Evolutionary conservation across 805 yeast genomes (phyloP), one percentile per base, ranked within the genome.

Genomic region (Blastobotrys americana): DNA sequence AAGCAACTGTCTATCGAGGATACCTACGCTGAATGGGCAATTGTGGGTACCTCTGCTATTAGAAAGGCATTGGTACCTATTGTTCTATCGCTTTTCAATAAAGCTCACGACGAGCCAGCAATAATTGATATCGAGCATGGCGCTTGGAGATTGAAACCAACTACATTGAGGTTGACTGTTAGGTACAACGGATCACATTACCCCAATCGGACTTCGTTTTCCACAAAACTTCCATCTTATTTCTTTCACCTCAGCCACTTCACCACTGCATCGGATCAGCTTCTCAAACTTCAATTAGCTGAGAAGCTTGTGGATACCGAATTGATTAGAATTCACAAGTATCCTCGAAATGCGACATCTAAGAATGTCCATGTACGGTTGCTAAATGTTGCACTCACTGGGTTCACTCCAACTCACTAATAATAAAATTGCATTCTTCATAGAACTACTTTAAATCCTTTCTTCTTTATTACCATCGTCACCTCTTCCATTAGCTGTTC

Each of bases 1-100:
- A 39, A 37, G 5, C 61, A 57, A 34, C 44, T 61, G 27, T 54
- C 63, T 6, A 48, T 60, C 17, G 65, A 61, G 48, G 63, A 61
- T 21, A 49, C 64, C 4, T 60, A 49, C 23, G 35, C 19, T 8
- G 31, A 20, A 9, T 31, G n/a, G 15, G 42, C 42, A 8, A 27
- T 43, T 2, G 37, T 50, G 4, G 35, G 46, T 5, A 13, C 37
- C 1, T 22, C 39, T 16, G 40, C 37, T 9, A 46, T 52, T 34
- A 27, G 17, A 3, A 17, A 28, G 13, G 49, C 43, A 18, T 5
- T 58, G 18, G 28, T 33, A 15, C 44, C 44, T 34, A 48, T 59
- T 4, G 44, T 44, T 1, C 38, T 21, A 10, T 47, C 53, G 9
- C 53, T 60, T 6, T 31, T 59, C 13, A 34, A 34, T 4, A 62